These are phyloP conservation scores for Protomyces inouyei DNA, from an alignment of 1,139 yeast genomes.

Conservation along the genomic window DNA sequence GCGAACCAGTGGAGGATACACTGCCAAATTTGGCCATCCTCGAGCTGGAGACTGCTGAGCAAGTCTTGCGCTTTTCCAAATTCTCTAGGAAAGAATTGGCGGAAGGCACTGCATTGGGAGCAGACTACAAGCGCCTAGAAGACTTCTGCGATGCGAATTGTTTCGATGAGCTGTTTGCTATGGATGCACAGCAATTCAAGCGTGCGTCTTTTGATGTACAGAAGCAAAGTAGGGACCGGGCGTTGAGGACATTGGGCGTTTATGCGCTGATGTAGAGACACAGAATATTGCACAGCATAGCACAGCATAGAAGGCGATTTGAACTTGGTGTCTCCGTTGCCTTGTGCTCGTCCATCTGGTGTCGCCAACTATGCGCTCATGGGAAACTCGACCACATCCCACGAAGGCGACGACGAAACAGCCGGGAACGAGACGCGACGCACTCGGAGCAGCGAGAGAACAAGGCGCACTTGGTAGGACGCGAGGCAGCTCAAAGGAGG, in stretches of 20 bases:
- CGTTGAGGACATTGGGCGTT: not conserved
- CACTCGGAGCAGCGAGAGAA: too few relatives aligned
- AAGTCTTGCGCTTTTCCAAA: not conserved
- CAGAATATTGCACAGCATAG: too few relatives aligned
- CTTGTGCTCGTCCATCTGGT: too few relatives aligned
- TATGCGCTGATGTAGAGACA: not conserved
- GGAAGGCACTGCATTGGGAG: slow-evolving; percentile 8
- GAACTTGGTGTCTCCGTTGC: too few relatives aligned
- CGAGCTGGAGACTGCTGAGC: slow-evolving; percentile 11
- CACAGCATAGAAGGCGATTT: too few relatives aligned
- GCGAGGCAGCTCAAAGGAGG: too few relatives aligned
- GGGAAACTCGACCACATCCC: too few relatives aligned
- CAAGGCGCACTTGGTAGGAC: too few relatives aligned
- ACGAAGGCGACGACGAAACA: too few relatives aligned
- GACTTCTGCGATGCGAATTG: not conserved
- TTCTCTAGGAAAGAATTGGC: slow-evolving; percentile 2
- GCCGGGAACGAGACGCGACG: too few relatives aligned
- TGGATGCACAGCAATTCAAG: slow-evolving; percentile 6
- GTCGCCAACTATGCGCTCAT: too few relatives aligned
- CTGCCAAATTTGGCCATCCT: slow-evolving; percentile 2
- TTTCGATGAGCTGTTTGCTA: slow-evolving; percentile 1
- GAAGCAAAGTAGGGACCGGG: not conserved
- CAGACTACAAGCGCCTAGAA: slow-evolving; percentile 6
- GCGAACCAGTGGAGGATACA: not conserved
- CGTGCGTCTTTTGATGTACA: slow-evolving; percentile 12